A percentile compares a stretch with the other conserved stretches of the same genome.
Evolutionary conservation across 164 flowering plant genomes (phyloP).

Genomic region (Stephania cephalantha): DNA sequence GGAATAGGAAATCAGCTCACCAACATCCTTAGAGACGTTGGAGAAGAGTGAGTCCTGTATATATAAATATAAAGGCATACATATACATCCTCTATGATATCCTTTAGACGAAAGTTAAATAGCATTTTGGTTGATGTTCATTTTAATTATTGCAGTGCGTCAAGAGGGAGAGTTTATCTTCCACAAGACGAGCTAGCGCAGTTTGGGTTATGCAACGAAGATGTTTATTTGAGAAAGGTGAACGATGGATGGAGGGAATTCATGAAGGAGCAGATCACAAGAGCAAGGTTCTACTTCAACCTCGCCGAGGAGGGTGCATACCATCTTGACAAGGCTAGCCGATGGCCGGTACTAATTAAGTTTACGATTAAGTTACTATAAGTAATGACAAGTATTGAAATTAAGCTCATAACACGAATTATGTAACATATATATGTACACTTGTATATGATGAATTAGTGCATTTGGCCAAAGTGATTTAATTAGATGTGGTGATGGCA

Average conservation of each 20-base stretch:
- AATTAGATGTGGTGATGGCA: neutral
- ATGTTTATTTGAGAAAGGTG: slow-evolving; percentile 51
- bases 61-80: neutral
- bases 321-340: slow-evolving; percentile 57
- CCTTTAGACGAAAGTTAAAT: too few species aligned
- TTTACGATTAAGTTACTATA: neutral
- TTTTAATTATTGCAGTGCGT: slow-evolving; percentile 37
- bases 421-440: neutral
- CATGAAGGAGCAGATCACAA: slow-evolving; percentile 68
- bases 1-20: slow-evolving; percentile 80
- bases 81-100: neutral
- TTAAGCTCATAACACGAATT: neutral
- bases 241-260: slow-evolving; percentile 57
- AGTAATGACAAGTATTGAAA: neutral
- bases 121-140: too few species aligned
- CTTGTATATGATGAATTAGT: neutral
- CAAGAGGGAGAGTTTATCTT: slow-evolving; percentile 71
- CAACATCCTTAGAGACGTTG: slow-evolving; percentile 81
- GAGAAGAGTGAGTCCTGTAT: slow-evolving; percentile 63
- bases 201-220: slow-evolving; percentile 55
- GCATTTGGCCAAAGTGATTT: neutral
- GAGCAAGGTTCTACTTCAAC: slow-evolving; percentile 59
- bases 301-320: slow-evolving; percentile 68
- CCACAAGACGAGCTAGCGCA: slow-evolving; percentile 79
- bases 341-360: slow-evolving; percentile 56